These are phyloP conservation scores for Cladosporium oxysporum DNA, from an alignment of 2,329 filamentous ascomycete species.

Conservation along the genomic window DNA sequence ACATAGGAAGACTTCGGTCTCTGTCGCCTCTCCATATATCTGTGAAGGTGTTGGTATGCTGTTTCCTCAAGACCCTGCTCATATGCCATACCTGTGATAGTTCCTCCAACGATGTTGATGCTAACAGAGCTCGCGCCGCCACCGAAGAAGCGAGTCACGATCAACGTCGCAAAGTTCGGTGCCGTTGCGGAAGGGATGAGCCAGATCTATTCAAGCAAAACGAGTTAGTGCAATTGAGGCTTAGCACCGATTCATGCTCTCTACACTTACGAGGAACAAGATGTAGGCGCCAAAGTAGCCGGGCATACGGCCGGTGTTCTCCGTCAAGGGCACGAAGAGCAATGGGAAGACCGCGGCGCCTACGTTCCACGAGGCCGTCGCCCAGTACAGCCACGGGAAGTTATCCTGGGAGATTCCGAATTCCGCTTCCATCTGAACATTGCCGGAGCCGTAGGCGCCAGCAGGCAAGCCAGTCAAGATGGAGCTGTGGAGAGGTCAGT, in stretches of 20 bases:
- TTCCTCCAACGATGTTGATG: conserved; percentile 53
- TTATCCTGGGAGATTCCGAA: conserved; percentile 28
- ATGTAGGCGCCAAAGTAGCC: conserved; percentile 36
- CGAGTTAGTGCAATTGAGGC: background rate
- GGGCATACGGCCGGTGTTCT: conserved; percentile 28
- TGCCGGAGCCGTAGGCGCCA: conserved; percentile 33
- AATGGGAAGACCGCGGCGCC: conserved; percentile 25
- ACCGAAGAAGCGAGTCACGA: conserved; percentile 56
- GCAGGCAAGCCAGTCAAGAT: conserved; percentile 34
- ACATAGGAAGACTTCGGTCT: conserved; percentile 35
- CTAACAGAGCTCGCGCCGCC: conserved; percentile 56
- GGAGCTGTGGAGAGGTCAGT: conserved; percentile 28
- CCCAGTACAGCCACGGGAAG: conserved; percentile 37
- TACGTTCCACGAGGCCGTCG: conserved; percentile 36
- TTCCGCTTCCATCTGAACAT: conserved; percentile 29
- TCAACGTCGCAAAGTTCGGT: conserved; percentile 55
- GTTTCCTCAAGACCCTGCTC: conserved; percentile 18
- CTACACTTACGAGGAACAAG: conserved; percentile 33
- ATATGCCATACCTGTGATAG: conserved; percentile 48
- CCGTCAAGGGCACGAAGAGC: conserved; percentile 52
- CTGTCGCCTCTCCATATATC: conserved; percentile 46
- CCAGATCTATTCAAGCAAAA: conserved; percentile 44
- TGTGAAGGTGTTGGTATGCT: conserved; percentile 36
- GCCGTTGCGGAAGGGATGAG: conserved; percentile 58
- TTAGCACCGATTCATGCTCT: background rate